phyloP scores from a whole-genome alignment of 768 basidiomycete genomes.

The Suillus decipiens region DNA sequence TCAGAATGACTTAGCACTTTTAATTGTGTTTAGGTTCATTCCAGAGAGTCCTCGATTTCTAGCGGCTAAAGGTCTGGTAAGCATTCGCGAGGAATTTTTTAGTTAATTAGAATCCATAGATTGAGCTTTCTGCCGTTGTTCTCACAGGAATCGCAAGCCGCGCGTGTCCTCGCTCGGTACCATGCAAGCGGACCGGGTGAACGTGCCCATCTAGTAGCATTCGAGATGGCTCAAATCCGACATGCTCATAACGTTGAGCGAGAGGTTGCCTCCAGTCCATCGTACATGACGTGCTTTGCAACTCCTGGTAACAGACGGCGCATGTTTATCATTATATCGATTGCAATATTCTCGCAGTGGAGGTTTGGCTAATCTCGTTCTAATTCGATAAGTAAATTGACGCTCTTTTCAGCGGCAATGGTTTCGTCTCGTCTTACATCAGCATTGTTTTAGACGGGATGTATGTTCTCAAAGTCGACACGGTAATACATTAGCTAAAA shows the following conservation, averaged over 20 bases:
- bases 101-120: background rate
- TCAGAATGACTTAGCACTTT: background rate
- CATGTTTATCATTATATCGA: conserved; percentile 65
- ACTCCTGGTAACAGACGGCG: conserved; percentile 71
- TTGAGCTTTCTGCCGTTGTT: background rate
- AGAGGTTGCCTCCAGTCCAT: conserved; percentile 48
- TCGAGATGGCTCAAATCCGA: conserved; percentile 65
- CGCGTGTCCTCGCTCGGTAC: conserved; percentile 63
- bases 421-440: conserved; percentile 74
- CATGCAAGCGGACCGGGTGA: conserved; percentile 66
- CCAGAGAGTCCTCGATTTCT: conserved; percentile 73
- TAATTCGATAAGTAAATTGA: conserved; percentile 5
- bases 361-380: conserved; percentile 40
- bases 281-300: conserved; percentile 53
- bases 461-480: background rate
- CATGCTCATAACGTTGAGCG: conserved; percentile 67
- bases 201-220: conserved; percentile 54
- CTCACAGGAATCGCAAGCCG: conserved; percentile 56
- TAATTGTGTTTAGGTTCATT: conserved; percentile 46
- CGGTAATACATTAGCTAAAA: background rate
- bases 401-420: conserved; percentile 51
- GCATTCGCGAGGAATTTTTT: conserved; percentile 17
- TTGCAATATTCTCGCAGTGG: conserved; percentile 78
- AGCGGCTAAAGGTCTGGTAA: conserved; percentile 58
- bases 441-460: conserved; percentile 66